These are phyloP conservation scores for Clonostachys rosea DNA, from an alignment of 2,329 filamentous ascomycete species.

Conservation along the genomic window DNA sequence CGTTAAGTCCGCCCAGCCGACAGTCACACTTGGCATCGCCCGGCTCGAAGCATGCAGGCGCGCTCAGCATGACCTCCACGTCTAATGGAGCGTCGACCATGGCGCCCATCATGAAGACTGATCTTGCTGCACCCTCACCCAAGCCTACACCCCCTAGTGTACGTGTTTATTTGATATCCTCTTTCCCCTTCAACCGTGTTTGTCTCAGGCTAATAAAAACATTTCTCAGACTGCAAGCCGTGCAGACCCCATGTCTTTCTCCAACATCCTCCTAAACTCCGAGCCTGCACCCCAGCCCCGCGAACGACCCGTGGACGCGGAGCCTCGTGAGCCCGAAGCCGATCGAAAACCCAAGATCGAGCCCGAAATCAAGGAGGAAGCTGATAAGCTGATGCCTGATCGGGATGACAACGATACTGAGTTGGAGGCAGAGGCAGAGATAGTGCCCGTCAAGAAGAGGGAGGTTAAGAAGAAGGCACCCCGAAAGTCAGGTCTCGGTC, in stretches of 20 bases:
- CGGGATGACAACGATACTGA: constrained; percentile 21
- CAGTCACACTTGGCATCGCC: constrained; percentile 42
- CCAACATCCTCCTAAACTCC: constrained; percentile 83
- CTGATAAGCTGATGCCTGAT: constrained; percentile 7
- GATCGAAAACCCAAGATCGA: constrained; percentile 11
- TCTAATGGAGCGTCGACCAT: constrained; percentile 33
- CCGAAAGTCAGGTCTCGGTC: constrained; percentile 38
- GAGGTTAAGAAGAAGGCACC: constrained; percentile 17
- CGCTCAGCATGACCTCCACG: constrained; percentile 26
- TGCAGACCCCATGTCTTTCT: constrained; percentile 90
- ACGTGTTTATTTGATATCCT: constrained; percentile 22
- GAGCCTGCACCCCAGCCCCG: constrained; percentile 58
- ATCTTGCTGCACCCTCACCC: constrained; percentile 32
- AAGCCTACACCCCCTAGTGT: constrained; percentile 30
- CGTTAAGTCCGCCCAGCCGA: constrained; percentile 35
- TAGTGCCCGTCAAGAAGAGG: constrained; percentile 10
- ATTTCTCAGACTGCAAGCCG: constrained; percentile 61
- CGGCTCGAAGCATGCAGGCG: constrained; percentile 34
- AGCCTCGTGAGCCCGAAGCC: constrained; percentile 11
- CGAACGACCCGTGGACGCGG: constrained; percentile 11
- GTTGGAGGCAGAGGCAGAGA: constrained; percentile 26
- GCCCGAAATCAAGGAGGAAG: constrained; percentile 1
- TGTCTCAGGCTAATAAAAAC: neutral
- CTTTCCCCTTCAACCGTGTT: neutral
- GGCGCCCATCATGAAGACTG: constrained; percentile 28